Base-by-base conservation (phyloP, 1,284 basidiomycete species). In the Heterobasidion parviporum region DNA sequence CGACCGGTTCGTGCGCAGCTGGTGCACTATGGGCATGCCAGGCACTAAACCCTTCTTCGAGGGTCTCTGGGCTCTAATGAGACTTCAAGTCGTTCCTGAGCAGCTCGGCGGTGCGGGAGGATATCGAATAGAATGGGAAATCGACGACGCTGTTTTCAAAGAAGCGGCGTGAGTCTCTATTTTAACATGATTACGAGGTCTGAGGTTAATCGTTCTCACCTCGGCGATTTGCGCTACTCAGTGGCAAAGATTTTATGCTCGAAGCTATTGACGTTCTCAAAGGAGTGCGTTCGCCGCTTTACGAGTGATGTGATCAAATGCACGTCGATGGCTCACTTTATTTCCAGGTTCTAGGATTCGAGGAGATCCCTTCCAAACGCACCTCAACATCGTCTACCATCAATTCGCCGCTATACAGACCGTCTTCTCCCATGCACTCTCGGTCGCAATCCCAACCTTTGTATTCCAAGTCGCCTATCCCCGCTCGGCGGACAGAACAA, bases 111-210 rank as follows among this genome's bases (percentile, higher is more conserved):
- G 89, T 57, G 85, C 87, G 53, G 88, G 87, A 48, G 68, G 68
- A 51, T 74, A 74, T 63, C 74, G 76, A 63, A 82, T 90, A 57
- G 77, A 85, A 67, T 91, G 88, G 88, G 85, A 89, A 70, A 75
- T 91, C 43, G 89, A 91, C 67, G 88, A 91, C 71, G 87, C 87
- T 36, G 86, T 91, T 34, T 87, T 90, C 71, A 87, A 88, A 65
- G 88, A 91, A 70, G 79, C 88, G 62, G 88, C 85, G 87, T 89
- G 75, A 76, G 87, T 80, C 56, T 15, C 14, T 36, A 32, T 36
- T 53, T 57, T 58, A 33, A 52, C 54, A 50, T 48, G 56, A 51
- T 61, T 56, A 55, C 60, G 59, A 56, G 59, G 54, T 50, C 60
- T 56, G 55, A 57, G 43, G 49, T 54, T 57, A 56, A 55, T 33